Base-by-base conservation (phyloP, 192 early-diverging fungal genomes). In the Phlyctochytrium bullatum region DNA sequence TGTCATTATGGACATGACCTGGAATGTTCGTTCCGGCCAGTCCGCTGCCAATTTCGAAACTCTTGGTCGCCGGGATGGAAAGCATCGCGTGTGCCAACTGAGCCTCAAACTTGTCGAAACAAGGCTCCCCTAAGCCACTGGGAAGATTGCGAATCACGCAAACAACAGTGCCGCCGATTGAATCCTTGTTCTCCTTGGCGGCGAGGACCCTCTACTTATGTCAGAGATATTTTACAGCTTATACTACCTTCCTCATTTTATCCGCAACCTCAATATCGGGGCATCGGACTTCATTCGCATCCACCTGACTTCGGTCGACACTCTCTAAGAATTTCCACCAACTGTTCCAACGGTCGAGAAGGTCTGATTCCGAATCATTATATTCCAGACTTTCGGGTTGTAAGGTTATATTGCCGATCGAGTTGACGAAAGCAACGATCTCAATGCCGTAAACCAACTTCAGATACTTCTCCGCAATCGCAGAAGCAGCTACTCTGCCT, bases 61-160 rank as follows among this genome's bases (percentile, higher is more conserved):
- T 92, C 75, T 99, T 99, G 24, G 97, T 99, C 2, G 97, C 95
- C 3, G 97, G 97, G 63, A 99, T 96, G 25, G 94, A 96, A 63
- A 99, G 77, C 97, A 99, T 99, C 4, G 95, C 97, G 70, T 99
- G 96, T 3, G 97, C 97, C 59, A 99, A 78, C 65, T 88, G 77
- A 16, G 97, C 96, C 78, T 99, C 96, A 31, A 98, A 80, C 74
- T 99, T 99, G 75, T 99, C 97, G 69, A 99, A 99, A 77, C 92
- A 93, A 17, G 97, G 97, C 76, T 99, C 97, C 59, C 97, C 97
- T 35, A 99, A 82, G 1, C 97, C 97, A 23, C 80, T 74, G 2
- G 97, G 97, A 28, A 88, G 84, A 61, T 95, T 93, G 54, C 97
- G 87, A 75, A 99, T 94, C 34, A 99, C 94, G 73, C 97, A 99